phyloP scores from a whole-genome alignment of 2,329 filamentous ascomycete species.

The Aotearoamyces nothofagi region DNA sequence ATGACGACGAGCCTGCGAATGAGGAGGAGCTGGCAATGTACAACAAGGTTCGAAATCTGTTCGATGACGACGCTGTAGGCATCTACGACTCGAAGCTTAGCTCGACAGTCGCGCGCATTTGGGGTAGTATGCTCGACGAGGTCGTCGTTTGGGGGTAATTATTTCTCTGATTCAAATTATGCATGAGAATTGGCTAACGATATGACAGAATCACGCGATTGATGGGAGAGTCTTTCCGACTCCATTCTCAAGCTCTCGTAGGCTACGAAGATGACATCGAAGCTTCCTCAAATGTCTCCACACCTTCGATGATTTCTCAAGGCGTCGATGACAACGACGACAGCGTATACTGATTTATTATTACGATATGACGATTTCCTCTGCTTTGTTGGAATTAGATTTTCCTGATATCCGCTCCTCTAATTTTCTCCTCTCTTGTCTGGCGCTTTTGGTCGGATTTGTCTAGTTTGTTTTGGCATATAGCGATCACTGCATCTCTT shows the following conservation, averaged over 20 bases:
- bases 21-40: slow-evolving; percentile 82
- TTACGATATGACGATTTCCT: slow-evolving; percentile 17
- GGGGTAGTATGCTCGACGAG: slow-evolving; percentile 97
- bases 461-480: not conserved
- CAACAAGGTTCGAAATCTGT: slow-evolving; percentile 78
- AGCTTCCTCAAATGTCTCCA: slow-evolving; percentile 52
- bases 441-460: too few relatives aligned
- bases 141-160: slow-evolving; percentile 99
- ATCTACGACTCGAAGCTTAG: slow-evolving; percentile 72
- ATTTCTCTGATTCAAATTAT: slow-evolving; percentile 2
- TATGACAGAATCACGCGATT: slow-evolving; percentile 65
- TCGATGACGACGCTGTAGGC: slow-evolving; percentile 81
- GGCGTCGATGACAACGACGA: slow-evolving; percentile 48
- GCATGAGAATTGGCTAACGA: slow-evolving; percentile 25
- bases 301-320: slow-evolving; percentile 57
- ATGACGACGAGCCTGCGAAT: slow-evolving; percentile 83
- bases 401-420: not conserved
- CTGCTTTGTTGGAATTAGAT: slow-evolving; percentile 7
- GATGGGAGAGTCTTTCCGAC: slow-evolving; percentile 96
- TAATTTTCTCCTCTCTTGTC: not conserved
- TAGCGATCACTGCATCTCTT: not conserved
- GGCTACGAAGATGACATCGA: slow-evolving; percentile 83
- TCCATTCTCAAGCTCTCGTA: slow-evolving; percentile 86
- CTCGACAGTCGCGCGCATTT: slow-evolving; percentile 86
- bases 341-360: slow-evolving; percentile 45